A percentile compares a stretch with the other conserved stretches of the same genome.
Conservation (phyloP, 805 yeast species). For the Starmera quercuum region DNA sequence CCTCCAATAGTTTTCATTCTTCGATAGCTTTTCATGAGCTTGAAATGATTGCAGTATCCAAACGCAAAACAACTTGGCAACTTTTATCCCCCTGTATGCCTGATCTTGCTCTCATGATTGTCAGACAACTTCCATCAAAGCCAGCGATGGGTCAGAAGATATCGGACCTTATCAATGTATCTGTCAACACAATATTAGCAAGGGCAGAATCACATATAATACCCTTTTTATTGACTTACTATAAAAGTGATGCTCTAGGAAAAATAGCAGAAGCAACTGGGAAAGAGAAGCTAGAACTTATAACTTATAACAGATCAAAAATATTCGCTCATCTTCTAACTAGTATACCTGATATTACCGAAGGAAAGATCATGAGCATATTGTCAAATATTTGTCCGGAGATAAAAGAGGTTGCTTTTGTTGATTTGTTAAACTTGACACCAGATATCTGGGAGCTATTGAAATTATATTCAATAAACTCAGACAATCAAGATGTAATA, state of each 20-base stretch:
- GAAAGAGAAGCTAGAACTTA: slow-evolving; percentile 37
- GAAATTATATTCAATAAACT: slow-evolving; percentile 31
- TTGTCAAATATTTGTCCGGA: slow-evolving; percentile 46
- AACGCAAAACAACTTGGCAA: slow-evolving; percentile 66
- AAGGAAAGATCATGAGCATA: slow-evolving; percentile 41
- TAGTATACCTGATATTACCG: slow-evolving; percentile 39
- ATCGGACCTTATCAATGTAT: slow-evolving; percentile 58
- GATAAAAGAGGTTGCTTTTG: slow-evolving; percentile 25
- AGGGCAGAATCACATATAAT: slow-evolving; percentile 69
- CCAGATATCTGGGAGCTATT: slow-evolving; percentile 34
- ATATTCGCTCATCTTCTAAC: slow-evolving; percentile 54
- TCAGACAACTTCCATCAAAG: slow-evolving; percentile 41
- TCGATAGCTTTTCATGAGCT: slow-evolving; percentile 65
- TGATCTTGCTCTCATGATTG: slow-evolving; percentile 54
- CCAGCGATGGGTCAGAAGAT: slow-evolving; percentile 50
- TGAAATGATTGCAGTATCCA: slow-evolving; percentile 46
- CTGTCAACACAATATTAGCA: slow-evolving; percentile 51
- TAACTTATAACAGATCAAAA: slow-evolving; percentile 39
- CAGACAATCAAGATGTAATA: slow-evolving; percentile 18
- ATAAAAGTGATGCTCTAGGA: slow-evolving; percentile 52
- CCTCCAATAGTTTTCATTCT: slow-evolving; percentile 54
- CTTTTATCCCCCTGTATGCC: slow-evolving; percentile 75
- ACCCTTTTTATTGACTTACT: slow-evolving; percentile 65
- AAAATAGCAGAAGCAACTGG: slow-evolving; percentile 50
- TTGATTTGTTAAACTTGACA: slow-evolving; percentile 19